Evolutionary conservation across 2,329 filamentous ascomycete genomes (phyloP), one percentile per base, ranked within the genome.

Genomic region (Colletotrichum chlorophyti): DNA sequence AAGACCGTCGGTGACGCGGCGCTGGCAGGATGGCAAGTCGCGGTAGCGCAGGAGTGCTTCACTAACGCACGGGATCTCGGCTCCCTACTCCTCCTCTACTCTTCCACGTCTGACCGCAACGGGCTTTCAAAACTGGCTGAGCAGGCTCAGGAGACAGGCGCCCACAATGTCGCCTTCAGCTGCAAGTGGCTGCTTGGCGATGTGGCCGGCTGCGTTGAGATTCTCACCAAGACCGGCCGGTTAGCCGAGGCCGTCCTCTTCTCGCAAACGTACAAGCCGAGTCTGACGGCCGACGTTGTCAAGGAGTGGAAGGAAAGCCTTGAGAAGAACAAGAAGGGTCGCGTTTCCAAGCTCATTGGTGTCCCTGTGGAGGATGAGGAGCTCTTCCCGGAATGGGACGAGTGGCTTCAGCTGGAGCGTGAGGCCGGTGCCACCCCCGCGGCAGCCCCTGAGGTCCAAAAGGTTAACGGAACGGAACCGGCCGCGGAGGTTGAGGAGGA

Each of bases 1-100:
- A 98, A 98, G 83, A 93, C 87, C 4, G 91, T 99, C 5, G 95
- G 95, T 60, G 95, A 99, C 67, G 91, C 93, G 1, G 95, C 95
- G 2, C 83, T 99, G 35, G 78, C 87, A 9, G 89, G 81, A 1
- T 99, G 94, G 95, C 89, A 99, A 68, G 83, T 99, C 29, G 81
- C 84, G 5, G 85, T 98, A 2, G 95, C 95, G 0, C 90, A 95
- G 45, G 92, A 98, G 74, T 98, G 94, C 77, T 99, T 98, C 73
- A 87, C 86, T 15, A 88, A 95, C 58, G 93, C 93, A 41, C 95
- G 92, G 69, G 95, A 99, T 69, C 79, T 97, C 3, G 93, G 94
- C 35, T 96, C 92, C 1, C 78, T 98, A 7, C 83, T 99, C 1
- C 85, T 99, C 3, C 80, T 99, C 21, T 91, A 97, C 79, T 93